Evolutionary conservation across 2,329 filamentous ascomycete species (phyloP), one percentile per base, ranked within the genome.

Genomic region (Nothophoma quercina): DNA sequence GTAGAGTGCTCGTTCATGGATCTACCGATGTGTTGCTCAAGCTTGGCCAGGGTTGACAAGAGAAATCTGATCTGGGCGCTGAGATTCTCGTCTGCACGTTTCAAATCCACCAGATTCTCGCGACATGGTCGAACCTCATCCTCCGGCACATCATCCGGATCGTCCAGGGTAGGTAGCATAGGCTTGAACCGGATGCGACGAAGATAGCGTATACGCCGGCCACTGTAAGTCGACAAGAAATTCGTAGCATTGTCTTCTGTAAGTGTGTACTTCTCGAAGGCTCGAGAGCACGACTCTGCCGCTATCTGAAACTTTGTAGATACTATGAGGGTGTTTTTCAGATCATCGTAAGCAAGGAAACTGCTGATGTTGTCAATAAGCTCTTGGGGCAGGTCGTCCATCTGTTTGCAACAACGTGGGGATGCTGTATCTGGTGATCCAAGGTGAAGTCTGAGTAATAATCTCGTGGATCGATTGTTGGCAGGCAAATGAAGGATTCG

Each of bases 351-450:
- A n/a, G 16, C 10, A 2, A 63, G 49, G 35, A 40, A 25, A 19
- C 42, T 51, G 44, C 56, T 38, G 28, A 62, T 58, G 7, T 35
- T 38, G 15, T 62, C 55, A 12, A 62, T 23, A 8, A 64, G 12
- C 38, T 64, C 62, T 16, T 54, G 51, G 8, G 57, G 57, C 16
- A 59, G 32, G 10, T n/a, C 35, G 10, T 60, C 19, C 57, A 58
- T 63, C n/a, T n/a, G n/a, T n/a, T n/a, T n/a, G n/a, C n/a, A n/a
- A n/a, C n/a, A n/a, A n/a, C n/a, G n/a, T n/a, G n/a, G n/a, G n/a
- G n/a, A n/a, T n/a, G n/a, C n/a, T n/a, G n/a, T n/a, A n/a, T n/a
- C n/a, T n/a, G n/a, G n/a, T n/a, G n/a, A n/a, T n/a, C n/a, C n/a
- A n/a, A n/a, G n/a, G n/a, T n/a, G n/a, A n/a, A n/a, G n/a, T n/a